phyloP scores from a whole-genome alignment of 2,329 filamentous ascomycete species.

The Dothistroma septosporum region DNA sequence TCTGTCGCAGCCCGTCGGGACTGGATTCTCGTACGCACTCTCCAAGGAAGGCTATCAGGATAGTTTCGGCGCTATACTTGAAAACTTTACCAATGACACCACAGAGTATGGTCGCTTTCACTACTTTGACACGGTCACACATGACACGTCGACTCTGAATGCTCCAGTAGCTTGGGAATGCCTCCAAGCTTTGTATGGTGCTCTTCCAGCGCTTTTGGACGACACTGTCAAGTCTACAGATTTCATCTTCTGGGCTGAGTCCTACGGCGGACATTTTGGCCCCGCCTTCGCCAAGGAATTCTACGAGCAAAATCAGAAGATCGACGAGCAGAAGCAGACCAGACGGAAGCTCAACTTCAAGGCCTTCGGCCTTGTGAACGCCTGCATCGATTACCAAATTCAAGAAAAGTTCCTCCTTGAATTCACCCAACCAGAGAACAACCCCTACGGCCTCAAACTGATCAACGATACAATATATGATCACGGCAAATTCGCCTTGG shows the following conservation, averaged over 20 bases:
- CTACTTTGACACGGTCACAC: slow-evolving; percentile 39
- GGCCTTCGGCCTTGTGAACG: slow-evolving; percentile 8
- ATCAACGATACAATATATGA: slow-evolving; percentile 10
- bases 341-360: slow-evolving; percentile 9
- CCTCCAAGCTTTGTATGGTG: slow-evolving; percentile 50
- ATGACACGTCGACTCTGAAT: slow-evolving; percentile 52
- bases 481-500: slow-evolving; percentile 5
- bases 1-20: slow-evolving; percentile 55
- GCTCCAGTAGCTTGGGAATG: slow-evolving; percentile 53
- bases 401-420: slow-evolving; percentile 5
- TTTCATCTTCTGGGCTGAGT: slow-evolving; percentile 40
- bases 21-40: slow-evolving; percentile 33
- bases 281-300: slow-evolving; percentile 55
- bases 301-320: slow-evolving; percentile 53
- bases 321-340: slow-evolving; percentile 35
- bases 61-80: slow-evolving; percentile 41
- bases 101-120: slow-evolving; percentile 42
- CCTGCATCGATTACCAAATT: slow-evolving; percentile 3
- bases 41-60: slow-evolving; percentile 35
- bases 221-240: slow-evolving; percentile 46
- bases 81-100: slow-evolving; percentile 22
- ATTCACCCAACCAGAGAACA: slow-evolving; percentile 3
- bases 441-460: slow-evolving; percentile 10
- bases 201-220: slow-evolving; percentile 46
- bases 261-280: slow-evolving; percentile 48